Base-by-base conservation (phyloP, 2,329 filamentous ascomycete species). In the Paracorniculantispora psalliotae region DNA sequence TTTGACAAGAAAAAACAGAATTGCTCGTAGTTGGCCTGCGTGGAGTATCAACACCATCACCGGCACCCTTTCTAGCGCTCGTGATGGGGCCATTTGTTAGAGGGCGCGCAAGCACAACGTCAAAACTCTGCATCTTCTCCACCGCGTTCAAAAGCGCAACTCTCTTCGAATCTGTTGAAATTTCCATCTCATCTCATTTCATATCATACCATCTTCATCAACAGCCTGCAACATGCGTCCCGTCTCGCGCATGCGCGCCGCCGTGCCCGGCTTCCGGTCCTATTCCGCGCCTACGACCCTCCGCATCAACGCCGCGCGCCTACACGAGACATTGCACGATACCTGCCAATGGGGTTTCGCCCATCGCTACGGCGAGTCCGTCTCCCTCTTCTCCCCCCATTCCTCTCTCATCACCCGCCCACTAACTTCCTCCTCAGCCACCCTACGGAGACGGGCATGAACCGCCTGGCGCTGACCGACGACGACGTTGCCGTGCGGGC, bases 401-500 rank as follows among this genome's bases (percentile, higher is more conserved):
- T n/a, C n/a, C n/a, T n/a, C n/a, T n/a, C n/a, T n/a, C n/a, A n/a
- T n/a, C n/a, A n/a, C n/a, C n/a, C n/a, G n/a, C n/a, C n/a, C n/a
- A n/a, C n/a, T n/a, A 69, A 67, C 17, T 66, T 64, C 21, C 4
- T 21, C 26, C 28, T 26, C 28, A 60, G 50, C 15, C 23, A 28
- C 13, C 63, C 65, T n/a, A 72, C 64, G 13, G 84, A 92, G 61
- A 90, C 86, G 2, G 91, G 91, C 61, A 93, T 94, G 90, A 82
- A 84, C 28, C 85, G 91, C 3, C 82, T 93, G 1, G 79, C 90
- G 1, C 78, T 94, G n/a, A 86, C 87, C 2, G 85, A 92, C 67
- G 77, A 85, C 12, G 91, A 94, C 70, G 90, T 87, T 68, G 74
- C 83, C 66, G 89, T 81, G n/a, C 83, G 90, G 47, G 83, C 89